A percentile compares a stretch with the other conserved stretches of the same genome.
Conservation (phyloP, 179 eudicot species). For the Silene noctiflora region DNA sequence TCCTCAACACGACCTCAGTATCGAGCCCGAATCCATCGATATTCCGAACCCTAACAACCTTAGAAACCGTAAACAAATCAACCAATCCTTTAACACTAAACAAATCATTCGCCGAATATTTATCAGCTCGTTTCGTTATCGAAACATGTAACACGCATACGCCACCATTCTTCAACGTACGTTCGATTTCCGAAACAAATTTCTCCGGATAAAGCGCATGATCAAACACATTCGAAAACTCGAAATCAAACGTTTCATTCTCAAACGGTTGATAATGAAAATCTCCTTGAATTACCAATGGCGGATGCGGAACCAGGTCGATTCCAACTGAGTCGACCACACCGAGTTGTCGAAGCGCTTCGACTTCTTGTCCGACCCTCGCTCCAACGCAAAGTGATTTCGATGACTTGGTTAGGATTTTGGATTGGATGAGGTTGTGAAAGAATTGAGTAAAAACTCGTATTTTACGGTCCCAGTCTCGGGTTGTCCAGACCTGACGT, state of each 20-base stretch:
- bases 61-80: slow-evolving; percentile 49
- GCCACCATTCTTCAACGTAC: slow-evolving; percentile 78
- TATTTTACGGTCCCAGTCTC: slow-evolving; percentile 78
- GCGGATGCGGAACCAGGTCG: slow-evolving; percentile 79
- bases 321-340: slow-evolving; percentile 65
- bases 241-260: slow-evolving; percentile 58
- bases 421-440: slow-evolving; percentile 30
- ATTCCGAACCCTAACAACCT: slow-evolving; percentile 43
- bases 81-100: slow-evolving; percentile 49
- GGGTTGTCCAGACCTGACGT: slow-evolving; percentile 64
- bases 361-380: slow-evolving; percentile 81
- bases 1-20: slow-evolving; percentile 61
- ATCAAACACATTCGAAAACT: slow-evolving; percentile 85
- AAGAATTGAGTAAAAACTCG: slow-evolving; percentile 61
- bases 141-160: slow-evolving; percentile 74
- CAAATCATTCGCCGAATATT: slow-evolving; percentile 86
- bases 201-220: slow-evolving; percentile 74
- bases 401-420: slow-evolving; percentile 41
- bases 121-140: slow-evolving; percentile 54
- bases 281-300: slow-evolving; percentile 67
- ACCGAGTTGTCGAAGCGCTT: slow-evolving; percentile 57
- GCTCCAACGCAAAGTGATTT: slow-evolving; percentile 73
- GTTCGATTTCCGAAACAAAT: slow-evolving; percentile 73
- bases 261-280: slow-evolving; percentile 77
- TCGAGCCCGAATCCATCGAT: slow-evolving; percentile 90